Base-by-base conservation (phyloP, 2,329 filamentous ascomycete genomes). In the Aspergillus niger region DNA sequence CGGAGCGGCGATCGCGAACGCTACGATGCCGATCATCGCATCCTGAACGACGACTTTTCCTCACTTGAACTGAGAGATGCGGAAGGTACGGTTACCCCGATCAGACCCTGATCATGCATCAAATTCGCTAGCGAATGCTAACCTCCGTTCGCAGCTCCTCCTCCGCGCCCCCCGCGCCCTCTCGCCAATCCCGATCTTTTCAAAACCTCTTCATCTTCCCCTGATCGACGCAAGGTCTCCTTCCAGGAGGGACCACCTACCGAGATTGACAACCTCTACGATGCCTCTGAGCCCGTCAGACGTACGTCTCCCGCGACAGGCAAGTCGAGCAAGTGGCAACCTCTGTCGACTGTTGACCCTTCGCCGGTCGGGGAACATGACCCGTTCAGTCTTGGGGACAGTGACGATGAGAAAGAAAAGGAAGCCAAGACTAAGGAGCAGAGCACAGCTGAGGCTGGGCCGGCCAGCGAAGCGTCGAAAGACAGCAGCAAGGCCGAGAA, bases 281-380 rank as follows among this genome's bases (percentile, higher is more conserved):
- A 88, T 59, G 81, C 84, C 10, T 85, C 88, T 74, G 74, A 79
- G 80, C 55, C 82, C 77, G 28, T 81, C 80, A 66, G 87, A 83
- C 76, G 86, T 82, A 72, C 77, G 67, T 74, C 80, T 51, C 70
- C 74, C 4, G 68, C 70, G n/a, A 81, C 82, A 51, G 78, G 80
- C 66, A 95, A 92, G 79, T 78, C 86, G 49, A 97, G 93, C 84
- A 99, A 99, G 80, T 99, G 95, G 95, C 94, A 99, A 77, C 94
- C 95, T 8, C 81, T 99, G 68, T 92, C 93, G 11, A 85, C 89
- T 0, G 87, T 97, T 13, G 91, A 96, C 65, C 92, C 93, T 1
- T 89, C 86, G 64, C 93, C 94, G 13, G 90, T 97, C 63, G 84
- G 85, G 17, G 92, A 98, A 68, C 94, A 97, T 69, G 95, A 99